These are phyloP conservation scores for Starmerella floricola DNA, from an alignment of 805 yeast genomes.

Conservation along the genomic window DNA sequence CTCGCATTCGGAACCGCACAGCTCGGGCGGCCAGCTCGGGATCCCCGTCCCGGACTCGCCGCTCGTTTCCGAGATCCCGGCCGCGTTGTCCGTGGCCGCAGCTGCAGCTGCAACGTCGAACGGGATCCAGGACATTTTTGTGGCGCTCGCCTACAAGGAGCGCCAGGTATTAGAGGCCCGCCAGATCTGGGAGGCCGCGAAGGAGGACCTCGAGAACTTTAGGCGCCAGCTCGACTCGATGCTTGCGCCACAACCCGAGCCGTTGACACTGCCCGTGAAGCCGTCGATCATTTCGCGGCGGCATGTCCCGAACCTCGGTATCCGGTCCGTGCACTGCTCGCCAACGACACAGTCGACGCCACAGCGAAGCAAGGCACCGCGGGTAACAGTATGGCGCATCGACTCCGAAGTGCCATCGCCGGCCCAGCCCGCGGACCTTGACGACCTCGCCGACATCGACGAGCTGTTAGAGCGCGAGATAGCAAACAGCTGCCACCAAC, in stretches of 20 bases:
- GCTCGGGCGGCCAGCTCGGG: no score
- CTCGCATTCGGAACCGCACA: background rate
- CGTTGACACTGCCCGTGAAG: constrained; percentile 11
- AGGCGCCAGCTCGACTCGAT: constrained; percentile 15
- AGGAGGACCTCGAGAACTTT: constrained; percentile 24
- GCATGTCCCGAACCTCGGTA: constrained; percentile 16
- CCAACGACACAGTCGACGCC: constrained; percentile 1
- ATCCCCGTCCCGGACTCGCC: constrained; percentile 3
- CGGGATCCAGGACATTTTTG: constrained; percentile 26
- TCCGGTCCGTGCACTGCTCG: constrained; percentile 17
- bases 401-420: constrained; percentile 11
- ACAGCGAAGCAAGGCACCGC: background rate
- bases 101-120: constrained; percentile 3
- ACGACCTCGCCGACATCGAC: constrained; percentile 5
- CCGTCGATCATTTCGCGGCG: constrained; percentile 19
- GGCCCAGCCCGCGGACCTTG: constrained; percentile 6
- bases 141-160: constrained; percentile 28
- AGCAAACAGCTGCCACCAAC: background rate
- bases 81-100: constrained; percentile 9
- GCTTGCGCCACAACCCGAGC: constrained; percentile 16
- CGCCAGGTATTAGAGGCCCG: constrained; percentile 29
- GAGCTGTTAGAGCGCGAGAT: background rate
- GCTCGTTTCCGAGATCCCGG: constrained; percentile 2
- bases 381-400: constrained; percentile 12
- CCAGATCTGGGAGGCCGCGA: constrained; percentile 24